Base-by-base conservation (phyloP, 371 early-diverging fungal species). In the Saksenaea oblongispora region DNA sequence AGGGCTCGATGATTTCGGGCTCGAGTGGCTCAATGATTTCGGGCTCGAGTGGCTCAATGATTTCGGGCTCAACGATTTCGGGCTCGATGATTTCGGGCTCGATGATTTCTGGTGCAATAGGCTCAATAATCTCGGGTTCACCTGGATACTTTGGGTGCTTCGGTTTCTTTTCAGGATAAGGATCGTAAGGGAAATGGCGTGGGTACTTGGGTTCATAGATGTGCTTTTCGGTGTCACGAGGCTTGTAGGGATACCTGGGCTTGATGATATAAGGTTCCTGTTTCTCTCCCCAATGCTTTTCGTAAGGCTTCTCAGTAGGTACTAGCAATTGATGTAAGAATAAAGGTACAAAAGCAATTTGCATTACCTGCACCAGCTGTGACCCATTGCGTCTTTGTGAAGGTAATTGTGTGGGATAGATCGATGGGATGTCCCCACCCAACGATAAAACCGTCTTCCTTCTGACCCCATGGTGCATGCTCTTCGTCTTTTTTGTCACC, bases 401-500 rank as follows among this genome's bases (percentile, higher is more conserved):
- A 28, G 8, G 34, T 35, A 3, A 62, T 27, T 14, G 56, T 63
- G 34, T 63, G 63, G 1, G 56, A 22, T 17, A 62, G 36, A 24
- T 62, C 56, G 11, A 62, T 34, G 1, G 56, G 62, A 27, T 56
- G 56, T 5, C 31, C 41, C 28, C 56, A 62, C n/a, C 51, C 51
- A 10, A 47, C 51, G 11, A 47, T 22, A 22, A 47, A 47, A 8
- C 51, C 51, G 5, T 47, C 51, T 9, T 47, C 18, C n/a, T 63
- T 17, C n/a, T 59, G 54, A 34, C 55, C 60, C 17, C 56, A n/a
- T 14, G 56, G 37, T 5, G 18, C 17, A 26, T 36, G 27, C 27
- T 54, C 62, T n/a, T 44, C 47, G 14, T 22, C 61, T 28, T 41
- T 9, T 0, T 27, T 41, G 13, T 44, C 24, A 26, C 7, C 44